Base-by-base conservation (phyloP, 2,329 filamentous ascomycete genomes). In the Didymella sp. region DNA sequence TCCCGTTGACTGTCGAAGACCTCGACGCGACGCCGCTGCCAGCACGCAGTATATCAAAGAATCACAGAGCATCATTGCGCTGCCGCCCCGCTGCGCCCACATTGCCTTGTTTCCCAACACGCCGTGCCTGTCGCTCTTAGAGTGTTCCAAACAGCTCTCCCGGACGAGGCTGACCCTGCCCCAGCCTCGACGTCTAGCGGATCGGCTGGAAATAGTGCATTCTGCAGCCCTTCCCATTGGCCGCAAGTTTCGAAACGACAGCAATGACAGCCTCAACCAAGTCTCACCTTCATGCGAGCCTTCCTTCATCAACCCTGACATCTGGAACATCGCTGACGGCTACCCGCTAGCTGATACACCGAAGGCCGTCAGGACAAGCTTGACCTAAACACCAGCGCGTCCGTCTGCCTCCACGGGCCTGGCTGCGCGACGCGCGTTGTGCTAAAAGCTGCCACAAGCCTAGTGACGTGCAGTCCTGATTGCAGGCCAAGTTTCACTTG, bases 231-330 rank as follows among this genome's bases (percentile, higher is more conserved):
- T 21, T 30, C 49, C 51, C 31, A 65, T 63, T 62, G 54, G 64
- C 51, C 42, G 42, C 50, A 19, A 11, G 55, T 65, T 65, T 60
- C 51, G 41, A 59, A 52, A 57, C 60, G n/a, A n/a, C n/a, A n/a
- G n/a, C n/a, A n/a, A n/a, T n/a, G n/a, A n/a, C n/a, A n/a, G n/a
- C n/a, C n/a, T n/a, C n/a, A n/a, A n/a, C n/a, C n/a, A 22, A 44
- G 30, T 45, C 22, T 38, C 37, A 17, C 15, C 21, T 48, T 46
- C 41, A 57, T 57, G 54, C 54, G 28, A 2, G 30, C 42, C 37
- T 27, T 33, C 54, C 54, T 52, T 52, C 48, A 48, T 49, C 43
- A 43, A 5, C 4, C 21, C 28, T 37, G 37, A 30, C 42, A 21
- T 5, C 33, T 2, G 19, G 19, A 9, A 27, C 17, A n/a, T n/a